Evolutionary conservation across 495 filamentous ascomycete genomes (phyloP).

Genomic region (Lepraria neglecta): DNA sequence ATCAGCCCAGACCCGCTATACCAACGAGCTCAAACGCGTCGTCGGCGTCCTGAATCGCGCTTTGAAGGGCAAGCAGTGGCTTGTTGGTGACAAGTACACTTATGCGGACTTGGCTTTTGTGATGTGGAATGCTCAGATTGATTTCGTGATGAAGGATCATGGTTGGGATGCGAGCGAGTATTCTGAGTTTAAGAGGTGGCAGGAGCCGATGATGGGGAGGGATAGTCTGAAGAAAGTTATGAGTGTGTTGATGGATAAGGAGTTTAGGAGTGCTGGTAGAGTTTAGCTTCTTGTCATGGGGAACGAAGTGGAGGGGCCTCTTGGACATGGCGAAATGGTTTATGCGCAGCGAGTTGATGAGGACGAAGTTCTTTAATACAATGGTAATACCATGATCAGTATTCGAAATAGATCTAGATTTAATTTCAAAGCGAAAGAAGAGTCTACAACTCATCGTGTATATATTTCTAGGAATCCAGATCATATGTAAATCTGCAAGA

Average conservation of each 20-base stretch:
- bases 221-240: not conserved
- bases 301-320: no score
- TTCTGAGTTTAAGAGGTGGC: not conserved
- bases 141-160: conserved; percentile 38
- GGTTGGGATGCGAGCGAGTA: not conserved
- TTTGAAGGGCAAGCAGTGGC: conserved; percentile 36
- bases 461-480: no score
- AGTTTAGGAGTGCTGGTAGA: not conserved
- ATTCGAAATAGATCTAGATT: no score
- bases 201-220: conserved; percentile 9
- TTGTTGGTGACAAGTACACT: conserved; percentile 48
- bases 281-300: not conserved
- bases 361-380: no score
- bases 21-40: conserved; percentile 43
- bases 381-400: no score
- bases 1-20: conserved; percentile 43
- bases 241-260: conserved; percentile 3
- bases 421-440: no score
- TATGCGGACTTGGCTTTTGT: conserved; percentile 47
- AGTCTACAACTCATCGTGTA: no score
- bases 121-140: conserved; percentile 31
- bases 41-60: conserved; percentile 39
- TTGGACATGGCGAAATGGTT: no score
- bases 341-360: no score
- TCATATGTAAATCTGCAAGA: no score